Conservation (phyloP, 768 basidiomycete genomes). For the Podaxis sp. region DNA sequence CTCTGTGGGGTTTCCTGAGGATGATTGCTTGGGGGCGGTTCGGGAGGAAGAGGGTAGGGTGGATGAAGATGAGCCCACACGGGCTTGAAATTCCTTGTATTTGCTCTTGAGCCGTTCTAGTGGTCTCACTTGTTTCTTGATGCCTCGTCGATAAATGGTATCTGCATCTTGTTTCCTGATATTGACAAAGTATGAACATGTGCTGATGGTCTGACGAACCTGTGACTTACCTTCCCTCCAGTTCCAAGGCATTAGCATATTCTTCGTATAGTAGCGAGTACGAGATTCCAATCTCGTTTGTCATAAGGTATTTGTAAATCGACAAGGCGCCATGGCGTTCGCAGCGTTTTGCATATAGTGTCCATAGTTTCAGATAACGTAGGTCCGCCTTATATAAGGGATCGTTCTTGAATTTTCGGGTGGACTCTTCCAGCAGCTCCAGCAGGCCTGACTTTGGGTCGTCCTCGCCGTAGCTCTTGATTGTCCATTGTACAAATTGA, state of each 20-base stretch:
- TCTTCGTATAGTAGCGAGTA: constrained; percentile 89
- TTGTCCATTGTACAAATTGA: constrained; percentile 87
- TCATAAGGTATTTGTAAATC: constrained; percentile 71
- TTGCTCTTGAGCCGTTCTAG: constrained; percentile 79
- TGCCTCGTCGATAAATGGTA: constrained; percentile 76
- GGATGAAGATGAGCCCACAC: constrained; percentile 40
- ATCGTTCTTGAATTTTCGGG: constrained; percentile 79
- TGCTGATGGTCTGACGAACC: not conserved
- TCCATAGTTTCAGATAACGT: constrained; percentile 91
- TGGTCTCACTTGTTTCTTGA: constrained; percentile 79
- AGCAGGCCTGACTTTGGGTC: constrained; percentile 70
- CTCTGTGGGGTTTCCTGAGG: not conserved
- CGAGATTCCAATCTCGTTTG: constrained; percentile 70
- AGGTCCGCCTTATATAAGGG: constrained; percentile 83
- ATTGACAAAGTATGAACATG: constrained; percentile 1
- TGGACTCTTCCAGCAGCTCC: constrained; percentile 82
- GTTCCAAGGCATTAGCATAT: constrained; percentile 79
- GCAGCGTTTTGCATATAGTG: constrained; percentile 77
- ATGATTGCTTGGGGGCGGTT: constrained; percentile 15
- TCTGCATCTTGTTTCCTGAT: constrained; percentile 76
- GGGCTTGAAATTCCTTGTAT: constrained; percentile 76
- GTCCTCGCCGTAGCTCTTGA: constrained; percentile 72
- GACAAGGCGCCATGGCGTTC: constrained; percentile 67
- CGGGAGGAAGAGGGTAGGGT: constrained; percentile 31
- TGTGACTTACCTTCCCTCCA: constrained; percentile 65